Conservation (phyloP, 345 rosid genomes). For the Dipteronia sinensis region DNA sequence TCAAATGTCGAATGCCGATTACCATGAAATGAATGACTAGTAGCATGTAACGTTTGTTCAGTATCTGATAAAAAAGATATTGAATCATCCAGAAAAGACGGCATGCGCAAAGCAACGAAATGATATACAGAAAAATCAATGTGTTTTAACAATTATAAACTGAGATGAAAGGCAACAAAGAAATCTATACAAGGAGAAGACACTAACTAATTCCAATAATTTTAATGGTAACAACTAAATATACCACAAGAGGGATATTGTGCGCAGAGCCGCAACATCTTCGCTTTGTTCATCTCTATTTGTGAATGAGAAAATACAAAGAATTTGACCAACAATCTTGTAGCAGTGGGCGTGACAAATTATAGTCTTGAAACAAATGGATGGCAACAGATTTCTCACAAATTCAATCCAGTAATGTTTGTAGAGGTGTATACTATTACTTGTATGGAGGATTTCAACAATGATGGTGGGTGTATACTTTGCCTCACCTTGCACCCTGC, state of each 20-base stretch:
- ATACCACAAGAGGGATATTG: neutral
- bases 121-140: no score
- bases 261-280: neutral
- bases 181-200: neutral
- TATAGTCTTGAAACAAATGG: neutral
- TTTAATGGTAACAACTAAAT: neutral
- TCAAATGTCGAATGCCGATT: neutral
- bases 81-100: neutral
- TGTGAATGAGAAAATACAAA: neutral
- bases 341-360: neutral
- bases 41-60: no score
- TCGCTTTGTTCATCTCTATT: neutral
- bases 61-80: no score
- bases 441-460: neutral
- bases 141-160: no score
- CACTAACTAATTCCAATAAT: neutral
- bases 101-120: neutral
- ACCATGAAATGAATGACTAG: neutral
- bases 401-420: neutral
- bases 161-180: no score
- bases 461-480: neutral
- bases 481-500: conserved; percentile 22
- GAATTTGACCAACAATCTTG: neutral
- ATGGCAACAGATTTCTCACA: neutral
- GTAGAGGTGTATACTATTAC: neutral